These are phyloP conservation scores for Graphilbum sp. DNA, from an alignment of 2,329 filamentous ascomycete species.

Conservation along the genomic window DNA sequence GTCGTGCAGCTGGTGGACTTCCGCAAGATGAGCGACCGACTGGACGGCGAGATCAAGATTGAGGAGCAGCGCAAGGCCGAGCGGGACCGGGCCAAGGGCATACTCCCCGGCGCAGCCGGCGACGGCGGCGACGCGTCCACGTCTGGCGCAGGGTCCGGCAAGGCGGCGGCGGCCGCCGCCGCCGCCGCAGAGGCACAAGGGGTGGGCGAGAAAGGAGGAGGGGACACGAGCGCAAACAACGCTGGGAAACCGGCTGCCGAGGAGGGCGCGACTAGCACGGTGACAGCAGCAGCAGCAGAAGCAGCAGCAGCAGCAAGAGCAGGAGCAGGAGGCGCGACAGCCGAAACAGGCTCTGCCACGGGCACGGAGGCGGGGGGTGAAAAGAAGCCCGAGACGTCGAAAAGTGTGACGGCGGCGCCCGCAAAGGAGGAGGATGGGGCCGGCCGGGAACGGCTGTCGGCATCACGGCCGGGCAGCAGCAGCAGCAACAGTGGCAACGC, in stretches of 20 bases:
- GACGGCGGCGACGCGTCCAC: constrained; percentile 5
- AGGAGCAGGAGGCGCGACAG: too few relatives aligned
- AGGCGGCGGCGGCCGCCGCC: background rate
- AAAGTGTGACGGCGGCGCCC: too few relatives aligned
- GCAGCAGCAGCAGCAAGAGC: too few relatives aligned
- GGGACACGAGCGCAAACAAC: too few relatives aligned
- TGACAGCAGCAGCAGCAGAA: too few relatives aligned
- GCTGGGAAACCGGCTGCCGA: too few relatives aligned
- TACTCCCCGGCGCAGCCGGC: background rate
- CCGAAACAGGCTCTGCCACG: too few relatives aligned
- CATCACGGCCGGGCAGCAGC: constrained; percentile 21
- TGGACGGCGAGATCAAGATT: constrained; percentile 53
- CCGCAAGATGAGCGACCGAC: constrained; percentile 58
- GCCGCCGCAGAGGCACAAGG: too few relatives aligned
- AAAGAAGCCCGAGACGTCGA: too few relatives aligned
- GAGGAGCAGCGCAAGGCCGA: constrained; percentile 40
- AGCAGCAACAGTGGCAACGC: constrained; percentile 11
- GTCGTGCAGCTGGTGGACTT: constrained; percentile 56
- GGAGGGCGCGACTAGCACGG: too few relatives aligned
- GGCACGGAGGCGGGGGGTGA: too few relatives aligned
- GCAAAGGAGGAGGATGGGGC: constrained; percentile 7
- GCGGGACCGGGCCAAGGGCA: constrained; percentile 23
- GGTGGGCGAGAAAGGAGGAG: too few relatives aligned
- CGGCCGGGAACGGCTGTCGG: constrained; percentile 10
- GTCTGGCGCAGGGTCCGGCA: constrained; percentile 3